phyloP scores from a whole-genome alignment of 345 rosid genomes.

The Balakata baccata region DNA sequence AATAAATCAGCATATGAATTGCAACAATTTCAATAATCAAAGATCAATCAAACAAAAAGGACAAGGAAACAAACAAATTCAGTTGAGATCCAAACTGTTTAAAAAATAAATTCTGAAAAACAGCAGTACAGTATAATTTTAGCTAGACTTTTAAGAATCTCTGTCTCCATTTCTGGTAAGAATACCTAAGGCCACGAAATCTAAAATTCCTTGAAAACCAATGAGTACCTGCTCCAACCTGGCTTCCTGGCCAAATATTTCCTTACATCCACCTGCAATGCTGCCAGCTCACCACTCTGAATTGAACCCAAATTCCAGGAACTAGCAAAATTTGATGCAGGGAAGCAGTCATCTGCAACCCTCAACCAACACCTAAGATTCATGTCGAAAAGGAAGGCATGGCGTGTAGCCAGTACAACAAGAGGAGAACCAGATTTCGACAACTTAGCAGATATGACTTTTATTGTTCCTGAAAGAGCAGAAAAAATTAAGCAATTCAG shows the following conservation, averaged over 20 bases:
- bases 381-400: conserved; percentile 86
- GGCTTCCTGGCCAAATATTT: conserved; percentile 96
- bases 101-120: not conserved
- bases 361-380: conserved; percentile 96
- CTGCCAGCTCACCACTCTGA: conserved; percentile 91
- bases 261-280: conserved; percentile 88
- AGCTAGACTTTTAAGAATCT: not conserved
- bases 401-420: conserved; percentile 88
- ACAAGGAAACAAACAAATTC: not conserved
- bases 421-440: conserved; percentile 96
- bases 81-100: not conserved
- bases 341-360: conserved; percentile 98
- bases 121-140: not conserved
- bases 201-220: not conserved
- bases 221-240: conserved; percentile 81
- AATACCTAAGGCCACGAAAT: not conserved
- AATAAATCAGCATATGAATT: conserved; percentile 1
- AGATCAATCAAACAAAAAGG: not conserved
- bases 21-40: not conserved
- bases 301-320: conserved; percentile 86
- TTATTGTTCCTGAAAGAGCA: conserved; percentile 60
- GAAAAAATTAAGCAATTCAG: conserved; percentile 1
- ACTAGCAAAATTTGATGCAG: conserved; percentile 91
- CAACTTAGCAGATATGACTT: conserved; percentile 86
- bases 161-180: not conserved